Conservation (phyloP, 2,329 filamentous ascomycete species). For the Amphichorda felina region DNA sequence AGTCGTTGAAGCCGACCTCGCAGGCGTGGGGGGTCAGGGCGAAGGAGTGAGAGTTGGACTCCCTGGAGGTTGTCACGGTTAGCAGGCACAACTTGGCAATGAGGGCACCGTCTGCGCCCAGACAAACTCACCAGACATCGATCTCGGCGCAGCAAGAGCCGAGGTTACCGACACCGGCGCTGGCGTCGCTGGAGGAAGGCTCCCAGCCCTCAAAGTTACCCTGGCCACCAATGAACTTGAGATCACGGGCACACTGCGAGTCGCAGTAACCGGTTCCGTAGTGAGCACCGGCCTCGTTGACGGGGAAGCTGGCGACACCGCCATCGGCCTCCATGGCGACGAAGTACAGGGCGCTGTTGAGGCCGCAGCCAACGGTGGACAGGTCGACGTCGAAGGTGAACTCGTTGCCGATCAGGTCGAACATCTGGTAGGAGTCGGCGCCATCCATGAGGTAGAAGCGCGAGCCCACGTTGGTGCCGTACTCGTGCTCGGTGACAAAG, state of each 20-base stretch:
- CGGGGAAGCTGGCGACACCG: constrained; percentile 29
- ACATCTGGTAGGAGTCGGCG: constrained; percentile 43
- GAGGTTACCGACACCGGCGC: constrained; percentile 10
- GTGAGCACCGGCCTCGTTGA: constrained; percentile 33
- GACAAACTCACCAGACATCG: constrained; percentile 8
- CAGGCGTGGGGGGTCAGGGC: constrained; percentile 13
- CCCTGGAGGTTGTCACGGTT: neutral
- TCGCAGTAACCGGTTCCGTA: constrained; percentile 46
- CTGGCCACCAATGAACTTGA: constrained; percentile 37
- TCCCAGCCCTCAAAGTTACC: constrained; percentile 12
- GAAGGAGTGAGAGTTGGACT: constrained; percentile 12
- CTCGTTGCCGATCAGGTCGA: constrained; percentile 49
- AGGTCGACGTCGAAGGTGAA: constrained; percentile 57
- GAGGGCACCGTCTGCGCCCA: too few species aligned
- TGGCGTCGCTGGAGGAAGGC: constrained; percentile 8
- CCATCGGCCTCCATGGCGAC: constrained; percentile 42
- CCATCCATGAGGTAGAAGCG: constrained; percentile 48
- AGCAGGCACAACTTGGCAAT: too few species aligned
- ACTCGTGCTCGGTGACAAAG: constrained; percentile 35
- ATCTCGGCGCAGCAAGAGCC: constrained; percentile 13
- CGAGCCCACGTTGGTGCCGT: constrained; percentile 27
- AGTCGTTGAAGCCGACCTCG: constrained; percentile 15
- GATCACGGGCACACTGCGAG: constrained; percentile 30
- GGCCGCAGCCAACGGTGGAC: constrained; percentile 48
- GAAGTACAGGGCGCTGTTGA: constrained; percentile 55